Evolutionary conservation across 2,329 filamentous ascomycete genomes (phyloP).

Genomic region (Westerdykella aurantiaca): DNA sequence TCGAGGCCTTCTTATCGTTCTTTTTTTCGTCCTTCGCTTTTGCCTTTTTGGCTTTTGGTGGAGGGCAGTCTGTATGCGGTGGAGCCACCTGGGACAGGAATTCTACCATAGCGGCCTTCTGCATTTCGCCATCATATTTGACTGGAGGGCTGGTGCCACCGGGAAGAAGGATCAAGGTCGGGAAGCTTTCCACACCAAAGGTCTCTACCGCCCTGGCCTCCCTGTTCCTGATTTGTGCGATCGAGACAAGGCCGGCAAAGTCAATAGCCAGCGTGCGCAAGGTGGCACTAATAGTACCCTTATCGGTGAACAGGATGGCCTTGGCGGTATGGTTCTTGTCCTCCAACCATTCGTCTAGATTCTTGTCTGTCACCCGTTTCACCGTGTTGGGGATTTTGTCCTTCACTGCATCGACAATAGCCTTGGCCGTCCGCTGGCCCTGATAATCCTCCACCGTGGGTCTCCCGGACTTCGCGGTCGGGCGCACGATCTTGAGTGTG

Average conservation of each 20-base stretch:
- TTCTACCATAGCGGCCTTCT: constrained; percentile 72
- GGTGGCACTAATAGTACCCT: constrained; percentile 78
- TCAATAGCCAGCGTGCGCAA: constrained; percentile 84
- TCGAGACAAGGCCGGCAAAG: constrained; percentile 70
- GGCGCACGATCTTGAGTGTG: constrained; percentile 87
- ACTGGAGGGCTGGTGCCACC: constrained; percentile 63
- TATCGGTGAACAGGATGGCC: constrained; percentile 88
- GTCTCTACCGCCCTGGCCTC: constrained; percentile 64
- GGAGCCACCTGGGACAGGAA: constrained; percentile 75
- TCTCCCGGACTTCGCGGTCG: constrained; percentile 71
- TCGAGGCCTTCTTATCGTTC: constrained; percentile 38
- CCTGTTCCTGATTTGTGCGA: constrained; percentile 81
- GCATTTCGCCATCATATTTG: constrained; percentile 75
- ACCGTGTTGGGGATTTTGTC: constrained; percentile 91
- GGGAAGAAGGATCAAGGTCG: constrained; percentile 73
- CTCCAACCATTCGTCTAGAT: constrained; percentile 67
- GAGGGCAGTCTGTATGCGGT: constrained; percentile 72
- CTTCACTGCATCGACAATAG: constrained; percentile 77
- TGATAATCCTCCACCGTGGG: constrained; percentile 88
- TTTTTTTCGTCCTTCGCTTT: constrained; percentile 35
- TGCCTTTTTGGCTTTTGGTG: constrained; percentile 43
- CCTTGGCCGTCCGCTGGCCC: constrained; percentile 74
- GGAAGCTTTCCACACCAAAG: constrained; percentile 73
- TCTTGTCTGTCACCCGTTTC: constrained; percentile 71
- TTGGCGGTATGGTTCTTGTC: constrained; percentile 66